Conservation (phyloP, 495 filamentous ascomycete species). For the Stereocaulon alpinum region DNA sequence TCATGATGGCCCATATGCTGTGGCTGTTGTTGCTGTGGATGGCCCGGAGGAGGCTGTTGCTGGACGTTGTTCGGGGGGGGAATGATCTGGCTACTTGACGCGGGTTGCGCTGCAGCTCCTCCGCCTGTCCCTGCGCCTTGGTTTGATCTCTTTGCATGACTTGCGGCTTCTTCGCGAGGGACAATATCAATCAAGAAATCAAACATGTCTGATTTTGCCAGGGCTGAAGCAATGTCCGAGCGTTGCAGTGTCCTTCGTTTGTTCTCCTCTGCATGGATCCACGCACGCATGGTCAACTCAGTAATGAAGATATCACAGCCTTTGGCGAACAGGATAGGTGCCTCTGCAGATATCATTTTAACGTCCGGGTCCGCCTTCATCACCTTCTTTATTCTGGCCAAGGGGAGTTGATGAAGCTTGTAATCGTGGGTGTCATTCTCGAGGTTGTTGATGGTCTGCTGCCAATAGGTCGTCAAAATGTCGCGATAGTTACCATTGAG, state of each 20-base stretch:
- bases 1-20: conserved; percentile 64
- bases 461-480: conserved; percentile 97
- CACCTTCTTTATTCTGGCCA: conserved; percentile 98
- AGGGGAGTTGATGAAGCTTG: conserved; percentile 89
- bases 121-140: conserved; percentile 40
- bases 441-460: conserved; percentile 89
- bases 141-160: conserved; percentile 63
- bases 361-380: conserved; percentile 99
- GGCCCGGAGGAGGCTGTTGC: conserved; percentile 20
- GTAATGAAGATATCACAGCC: conserved; percentile 99
- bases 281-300: conserved; percentile 98
- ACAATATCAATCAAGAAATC: conserved; percentile 99
- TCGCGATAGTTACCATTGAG: conserved; percentile 88
- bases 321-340: conserved; percentile 95
- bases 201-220: conserved; percentile 98
- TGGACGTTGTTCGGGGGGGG: conserved; percentile 49
- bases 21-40: conserved; percentile 29
- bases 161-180: conserved; percentile 81
- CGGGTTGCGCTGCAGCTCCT: conserved; percentile 38
- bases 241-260: conserved; percentile 92
- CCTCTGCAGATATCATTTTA: conserved; percentile 99
- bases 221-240: conserved; percentile 88
- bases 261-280: conserved; percentile 99
- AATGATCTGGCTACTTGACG: conserved; percentile 48
- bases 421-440: conserved; percentile 95